Evolutionary conservation across 768 basidiomycete species (phyloP), one percentile per base, ranked within the genome.

Genomic region (Termitomyces sp.): DNA sequence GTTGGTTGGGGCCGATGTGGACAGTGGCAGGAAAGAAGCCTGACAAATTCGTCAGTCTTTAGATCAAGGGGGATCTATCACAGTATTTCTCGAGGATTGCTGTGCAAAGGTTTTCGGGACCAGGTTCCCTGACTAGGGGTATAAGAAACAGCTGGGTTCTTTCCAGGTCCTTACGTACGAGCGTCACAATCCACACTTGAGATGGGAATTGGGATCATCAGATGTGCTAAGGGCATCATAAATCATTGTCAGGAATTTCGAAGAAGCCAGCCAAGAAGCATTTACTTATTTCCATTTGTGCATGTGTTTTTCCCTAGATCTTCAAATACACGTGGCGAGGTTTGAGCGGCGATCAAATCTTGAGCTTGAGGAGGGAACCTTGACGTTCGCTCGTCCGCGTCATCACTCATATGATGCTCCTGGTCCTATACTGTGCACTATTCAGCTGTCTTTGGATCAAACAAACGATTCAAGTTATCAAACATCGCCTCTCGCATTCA

Each of bases 1-100:
- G 59, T 68, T 67, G 54, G 53, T 47, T 65, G 47, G 42, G 56
- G 53, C 73, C 74, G 74, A 70, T 67, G 65, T 55, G 16, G 62
- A 52, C 56, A 63, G 62, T 65, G 64, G 63, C 60, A 61, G 64
- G 58, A 61, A 65, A 63, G 61, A 61, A 52, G 56, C 45, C 58
- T 58, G 28, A 35, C 46, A 42, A 57, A 38, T 36, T 47, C 43
- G 59, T 62, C 61, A 58, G 38, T 57, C 46, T 54, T 56, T 58
- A 61, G 60, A 33, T 60, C 51, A 53, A 59, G 22, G 46, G 60
- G 55, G 58, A 65, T 61, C 62, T 62, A 60, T 61, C 63, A 18
- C 62, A 58, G 55, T 58, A 54, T 58, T 43, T 57, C 43, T 30
- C 18, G 26, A 53, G 36, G 26, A 48, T 49, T 61, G 58, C 55